Evolutionary conservation across 116 monocot genomes (phyloP).

Genomic region (Cymodocea nodosa): DNA sequence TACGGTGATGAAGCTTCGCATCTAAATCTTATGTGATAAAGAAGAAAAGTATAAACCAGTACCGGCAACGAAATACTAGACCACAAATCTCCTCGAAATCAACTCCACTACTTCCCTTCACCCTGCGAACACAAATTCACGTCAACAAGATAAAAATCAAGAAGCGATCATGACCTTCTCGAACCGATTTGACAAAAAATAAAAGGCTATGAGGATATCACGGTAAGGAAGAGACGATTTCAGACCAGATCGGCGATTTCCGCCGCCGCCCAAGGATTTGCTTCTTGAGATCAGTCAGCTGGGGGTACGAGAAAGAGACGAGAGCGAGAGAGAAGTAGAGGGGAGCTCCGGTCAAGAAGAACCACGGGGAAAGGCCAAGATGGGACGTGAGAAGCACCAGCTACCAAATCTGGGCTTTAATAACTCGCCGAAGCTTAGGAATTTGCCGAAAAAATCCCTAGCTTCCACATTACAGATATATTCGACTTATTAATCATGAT

Average conservation of each 20-base stretch:
- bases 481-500: not conserved
- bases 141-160: no score
- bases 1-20: not conserved
- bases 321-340: not conserved
- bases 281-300: not conserved
- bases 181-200: no score
- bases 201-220: no score
- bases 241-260: no score
- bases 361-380: not conserved
- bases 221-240: no score
- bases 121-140: no score
- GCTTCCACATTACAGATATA: not conserved
- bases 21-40: not conserved
- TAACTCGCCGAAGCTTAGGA: not conserved
- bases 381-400: conserved; percentile 12
- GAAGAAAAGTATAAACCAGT: no score
- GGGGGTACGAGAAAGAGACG: not conserved
- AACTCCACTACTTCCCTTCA: no score
- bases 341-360: not conserved
- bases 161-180: no score
- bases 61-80: not conserved
- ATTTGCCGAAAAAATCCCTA: not conserved
- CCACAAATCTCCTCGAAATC: no score
- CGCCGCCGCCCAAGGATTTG: no score
- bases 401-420: conserved; percentile 7